These are phyloP conservation scores for Fraxinus velutina DNA, from an alignment of 305 asterid species.

Conservation along the genomic window DNA sequence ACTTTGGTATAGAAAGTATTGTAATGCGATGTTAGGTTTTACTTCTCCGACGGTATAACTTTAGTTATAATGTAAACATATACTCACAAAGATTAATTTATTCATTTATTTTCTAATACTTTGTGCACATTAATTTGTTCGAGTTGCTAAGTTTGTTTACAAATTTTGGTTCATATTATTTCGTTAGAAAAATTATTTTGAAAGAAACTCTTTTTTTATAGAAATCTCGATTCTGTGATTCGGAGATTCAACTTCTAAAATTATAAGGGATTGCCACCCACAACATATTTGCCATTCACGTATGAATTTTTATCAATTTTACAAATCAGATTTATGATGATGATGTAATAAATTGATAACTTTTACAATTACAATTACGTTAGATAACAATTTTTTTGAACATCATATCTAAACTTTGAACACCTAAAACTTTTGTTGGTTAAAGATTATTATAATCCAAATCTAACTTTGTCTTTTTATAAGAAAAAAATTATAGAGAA, in stretches of 20 bases:
- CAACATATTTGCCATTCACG: neutral
- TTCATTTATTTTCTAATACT: neutral
- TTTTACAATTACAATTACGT: no score
- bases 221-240: neutral
- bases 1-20: conserved; percentile 26
- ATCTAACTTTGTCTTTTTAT: no score
- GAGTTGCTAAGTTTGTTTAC: neutral
- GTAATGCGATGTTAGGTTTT: neutral
- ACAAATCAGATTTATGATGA: no score
- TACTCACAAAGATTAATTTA: neutral
- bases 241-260: neutral
- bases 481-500: no score
- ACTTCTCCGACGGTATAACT: neutral
- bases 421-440: no score
- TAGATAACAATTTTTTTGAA: no score
- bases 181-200: no score
- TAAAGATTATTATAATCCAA: no score
- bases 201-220: no score
- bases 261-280: neutral
- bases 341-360: no score
- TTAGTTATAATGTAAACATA: neutral
- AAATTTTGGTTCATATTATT: neutral
- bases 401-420: no score
- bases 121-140: neutral
- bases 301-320: no score